These are phyloP conservation scores for Aspergillus udagawae DNA, from an alignment of 2,329 filamentous ascomycete species.

Conservation along the genomic window DNA sequence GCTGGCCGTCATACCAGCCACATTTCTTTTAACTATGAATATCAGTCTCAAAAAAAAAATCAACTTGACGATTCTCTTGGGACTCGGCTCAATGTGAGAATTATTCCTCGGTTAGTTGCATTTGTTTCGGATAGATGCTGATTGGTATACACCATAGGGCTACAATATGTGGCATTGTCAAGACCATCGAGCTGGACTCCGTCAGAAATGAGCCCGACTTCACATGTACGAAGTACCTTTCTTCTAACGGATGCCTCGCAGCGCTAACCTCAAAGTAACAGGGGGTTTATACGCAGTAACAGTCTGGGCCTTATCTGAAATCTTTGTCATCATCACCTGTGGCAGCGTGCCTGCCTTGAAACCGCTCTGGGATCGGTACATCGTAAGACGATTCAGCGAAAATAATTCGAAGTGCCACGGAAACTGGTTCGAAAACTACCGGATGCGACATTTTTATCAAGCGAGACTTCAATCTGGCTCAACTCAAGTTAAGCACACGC, in stretches of 20 bases:
- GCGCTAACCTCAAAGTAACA: neutral
- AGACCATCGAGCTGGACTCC: too few relatives aligned
- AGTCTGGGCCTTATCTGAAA: neutral
- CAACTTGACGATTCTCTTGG: too few relatives aligned
- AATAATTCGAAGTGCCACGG: neutral
- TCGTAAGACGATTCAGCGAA: neutral
- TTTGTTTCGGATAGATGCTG: too few relatives aligned
- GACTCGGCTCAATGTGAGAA: too few relatives aligned
- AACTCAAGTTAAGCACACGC: neutral
- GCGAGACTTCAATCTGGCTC: neutral
- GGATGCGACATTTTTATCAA: neutral
- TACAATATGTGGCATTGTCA: too few relatives aligned
- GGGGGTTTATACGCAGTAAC: neutral
- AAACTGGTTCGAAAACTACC: neutral
- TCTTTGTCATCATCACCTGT: neutral
- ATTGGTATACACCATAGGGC: too few relatives aligned
- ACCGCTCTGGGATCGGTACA: neutral
- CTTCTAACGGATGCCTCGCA: neutral
- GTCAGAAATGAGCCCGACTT: too few relatives aligned
- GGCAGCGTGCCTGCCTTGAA: neutral
- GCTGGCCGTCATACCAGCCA: too few relatives aligned
- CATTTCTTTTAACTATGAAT: too few relatives aligned
- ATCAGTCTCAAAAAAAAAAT: too few relatives aligned
- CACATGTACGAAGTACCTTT: neutral
- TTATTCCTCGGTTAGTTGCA: too few relatives aligned